Percentiles rank a stretch among this genome's conserved stretches.
These are phyloP conservation scores for Pseudotsuga menziesii DNA, from an alignment of 75 land plant genomes.

Conservation along the genomic window DNA sequence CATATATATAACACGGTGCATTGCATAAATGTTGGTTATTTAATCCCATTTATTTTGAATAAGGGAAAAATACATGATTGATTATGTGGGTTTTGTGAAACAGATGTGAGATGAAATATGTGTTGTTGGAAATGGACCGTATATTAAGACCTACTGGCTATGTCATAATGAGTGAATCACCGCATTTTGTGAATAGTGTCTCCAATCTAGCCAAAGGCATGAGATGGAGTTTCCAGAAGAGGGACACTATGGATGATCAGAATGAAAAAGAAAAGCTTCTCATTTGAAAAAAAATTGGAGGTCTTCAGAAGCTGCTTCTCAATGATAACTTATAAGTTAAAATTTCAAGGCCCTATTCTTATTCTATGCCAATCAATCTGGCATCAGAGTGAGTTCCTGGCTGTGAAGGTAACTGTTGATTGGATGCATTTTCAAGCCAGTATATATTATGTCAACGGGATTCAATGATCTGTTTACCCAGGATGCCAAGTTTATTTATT, in stretches of 20 bases:
- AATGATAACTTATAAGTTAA: neutral
- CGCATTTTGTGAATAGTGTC: constrained; percentile 50
- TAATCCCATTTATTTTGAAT: neutral
- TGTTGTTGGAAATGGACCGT: constrained; percentile 69
- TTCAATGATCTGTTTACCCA: neutral
- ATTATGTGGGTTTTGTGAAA: neutral
- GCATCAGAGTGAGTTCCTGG: neutral
- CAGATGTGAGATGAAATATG: constrained; percentile 63
- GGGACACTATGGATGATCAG: constrained; percentile 40
- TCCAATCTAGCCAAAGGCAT: constrained; percentile 34
- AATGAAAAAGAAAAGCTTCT: constrained; percentile 56
- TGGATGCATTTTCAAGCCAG: neutral
- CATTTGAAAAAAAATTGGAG: constrained; percentile 76
- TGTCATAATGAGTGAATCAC: constrained; percentile 55
- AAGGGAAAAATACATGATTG: no score
- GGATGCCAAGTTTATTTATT: constrained; percentile 9
- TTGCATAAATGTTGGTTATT: no score
- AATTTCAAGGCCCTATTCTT: neutral
- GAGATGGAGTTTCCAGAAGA: constrained; percentile 47
- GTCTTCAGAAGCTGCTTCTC: constrained; percentile 17
- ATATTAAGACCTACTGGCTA: constrained; percentile 66
- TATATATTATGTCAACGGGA: neutral
- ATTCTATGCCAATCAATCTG: constrained; percentile 1
- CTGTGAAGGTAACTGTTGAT: neutral
- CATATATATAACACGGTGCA: no score